Conservation (phyloP, 2,329 filamentous ascomycete genomes). For the Pseudocercospora vitis region DNA sequence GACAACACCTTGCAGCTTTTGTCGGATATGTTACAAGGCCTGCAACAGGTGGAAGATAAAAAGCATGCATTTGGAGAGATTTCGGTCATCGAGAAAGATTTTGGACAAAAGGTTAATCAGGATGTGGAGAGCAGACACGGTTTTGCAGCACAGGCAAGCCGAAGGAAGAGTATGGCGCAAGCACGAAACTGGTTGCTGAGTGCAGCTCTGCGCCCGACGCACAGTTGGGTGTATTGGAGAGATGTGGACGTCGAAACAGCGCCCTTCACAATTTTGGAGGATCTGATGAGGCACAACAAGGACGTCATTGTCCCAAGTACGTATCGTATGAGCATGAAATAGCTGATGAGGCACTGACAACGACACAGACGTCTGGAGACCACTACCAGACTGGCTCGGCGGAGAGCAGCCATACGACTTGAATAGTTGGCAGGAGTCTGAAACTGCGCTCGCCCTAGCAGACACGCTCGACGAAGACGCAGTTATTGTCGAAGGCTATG, state of each 20-base stretch:
- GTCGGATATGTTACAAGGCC: conserved; percentile 69
- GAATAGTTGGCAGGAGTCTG: conserved; percentile 99
- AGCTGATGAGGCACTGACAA: conserved; percentile 45
- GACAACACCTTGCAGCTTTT: conserved; percentile 81
- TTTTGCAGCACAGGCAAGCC: conserved; percentile 89
- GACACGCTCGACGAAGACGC: conserved; percentile 96
- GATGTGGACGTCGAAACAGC: conserved; percentile 98
- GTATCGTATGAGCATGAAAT: conserved; percentile 43
- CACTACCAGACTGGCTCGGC: conserved; percentile 97
- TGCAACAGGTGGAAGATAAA: conserved; percentile 77
- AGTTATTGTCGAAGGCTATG: conserved; percentile 97
- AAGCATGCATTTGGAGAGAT: conserved; percentile 90
- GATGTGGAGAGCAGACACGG: conserved; percentile 97
- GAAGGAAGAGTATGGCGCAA: conserved; percentile 96
- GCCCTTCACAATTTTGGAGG: conserved; percentile 92
- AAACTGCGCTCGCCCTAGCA: conserved; percentile 88
- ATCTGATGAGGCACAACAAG: conserved; percentile 98
- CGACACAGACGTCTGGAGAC: conserved; percentile 77
- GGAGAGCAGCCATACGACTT: conserved; percentile 98
- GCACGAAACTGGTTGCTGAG: conserved; percentile 96
- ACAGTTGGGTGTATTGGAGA: conserved; percentile 99
- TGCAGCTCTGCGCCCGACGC: conserved; percentile 86
- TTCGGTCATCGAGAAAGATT: conserved; percentile 97
- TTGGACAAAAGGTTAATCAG: conserved; percentile 95
- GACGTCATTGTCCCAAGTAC: conserved; percentile 97